A percentile compares a stretch with the other conserved stretches of the same genome.
Evolutionary conservation across 2,329 filamentous ascomycete genomes (phyloP).

Genomic region (Colletotrichum tamarilloi): DNA sequence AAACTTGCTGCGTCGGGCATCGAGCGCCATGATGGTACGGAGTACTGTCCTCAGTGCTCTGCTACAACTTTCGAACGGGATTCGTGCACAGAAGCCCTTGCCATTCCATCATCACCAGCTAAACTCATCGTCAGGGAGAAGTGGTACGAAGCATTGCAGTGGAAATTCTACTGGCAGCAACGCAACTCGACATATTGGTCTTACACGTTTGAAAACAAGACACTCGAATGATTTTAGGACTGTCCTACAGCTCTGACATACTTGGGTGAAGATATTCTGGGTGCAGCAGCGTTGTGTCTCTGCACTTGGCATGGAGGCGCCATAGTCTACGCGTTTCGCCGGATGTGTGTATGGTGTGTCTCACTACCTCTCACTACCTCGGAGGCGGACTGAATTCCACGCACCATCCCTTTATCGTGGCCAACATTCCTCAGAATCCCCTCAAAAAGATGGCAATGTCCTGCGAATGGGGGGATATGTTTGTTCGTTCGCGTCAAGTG

Average conservation of each 20-base stretch:
- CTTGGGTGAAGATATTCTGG: background rate
- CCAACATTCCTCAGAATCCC: conserved; percentile 21
- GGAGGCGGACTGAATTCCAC: conserved; percentile 12
- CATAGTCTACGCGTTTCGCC: background rate
- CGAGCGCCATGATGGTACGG: too few species aligned
- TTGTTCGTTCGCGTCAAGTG: conserved; percentile 1
- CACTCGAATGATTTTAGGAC: background rate
- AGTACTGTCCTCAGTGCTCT: background rate
- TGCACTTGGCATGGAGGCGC: background rate
- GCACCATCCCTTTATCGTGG: conserved; percentile 31
- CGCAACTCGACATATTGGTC: background rate
- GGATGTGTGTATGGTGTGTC: background rate
- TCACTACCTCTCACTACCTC: conserved; percentile 2
- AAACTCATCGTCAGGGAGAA: background rate
- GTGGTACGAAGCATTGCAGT: background rate
- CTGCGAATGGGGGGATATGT: background rate
- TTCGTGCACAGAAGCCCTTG: background rate
- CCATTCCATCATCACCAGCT: background rate
- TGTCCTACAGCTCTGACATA: background rate
- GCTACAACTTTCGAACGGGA: background rate
- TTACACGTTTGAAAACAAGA: background rate
- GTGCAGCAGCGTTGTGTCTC: background rate
- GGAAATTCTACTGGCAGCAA: background rate
- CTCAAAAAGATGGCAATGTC: conserved; percentile 23
- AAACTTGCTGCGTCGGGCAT: background rate